Conservation (phyloP, 495 filamentous ascomycete species). For the Tuber microsphaerosporum region DNA sequence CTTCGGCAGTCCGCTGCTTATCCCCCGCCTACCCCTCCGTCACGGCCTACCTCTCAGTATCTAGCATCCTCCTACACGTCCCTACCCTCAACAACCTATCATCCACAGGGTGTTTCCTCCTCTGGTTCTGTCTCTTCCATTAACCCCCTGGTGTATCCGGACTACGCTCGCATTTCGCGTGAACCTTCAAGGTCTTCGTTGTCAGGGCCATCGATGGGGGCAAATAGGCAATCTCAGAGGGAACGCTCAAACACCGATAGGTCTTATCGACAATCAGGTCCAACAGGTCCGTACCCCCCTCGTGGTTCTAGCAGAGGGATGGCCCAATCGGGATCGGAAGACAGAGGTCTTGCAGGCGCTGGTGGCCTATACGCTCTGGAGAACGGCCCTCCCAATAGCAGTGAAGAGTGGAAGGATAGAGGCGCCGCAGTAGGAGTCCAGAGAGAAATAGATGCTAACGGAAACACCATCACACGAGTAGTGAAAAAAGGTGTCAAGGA, state of each 20-base stretch:
- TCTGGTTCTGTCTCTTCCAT: constrained; percentile 43
- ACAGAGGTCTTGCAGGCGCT: constrained; percentile 14
- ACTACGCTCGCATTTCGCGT: constrained; percentile 40
- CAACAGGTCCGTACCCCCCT: constrained; percentile 53
- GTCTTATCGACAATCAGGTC: constrained; percentile 40
- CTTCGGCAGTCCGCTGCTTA: constrained; percentile 30
- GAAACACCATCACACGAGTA: constrained; percentile 68
- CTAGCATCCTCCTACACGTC: constrained; percentile 23
- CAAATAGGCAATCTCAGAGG: constrained; percentile 31
- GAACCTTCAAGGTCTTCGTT: constrained; percentile 39
- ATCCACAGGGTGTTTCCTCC: constrained; percentile 30
- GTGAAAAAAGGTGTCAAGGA: constrained; percentile 97
- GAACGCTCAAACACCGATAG: constrained; percentile 41
- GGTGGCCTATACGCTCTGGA: constrained; percentile 23
- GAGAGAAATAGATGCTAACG: constrained; percentile 75
- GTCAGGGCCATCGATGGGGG: constrained; percentile 26
- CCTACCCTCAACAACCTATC: constrained; percentile 14
- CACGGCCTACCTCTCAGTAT: constrained; percentile 36
- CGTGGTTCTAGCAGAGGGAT: constrained; percentile 62
- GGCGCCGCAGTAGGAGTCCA: constrained; percentile 74
- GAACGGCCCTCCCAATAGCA: constrained; percentile 60
- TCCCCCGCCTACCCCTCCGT: constrained; percentile 37
- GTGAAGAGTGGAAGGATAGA: constrained; percentile 91
- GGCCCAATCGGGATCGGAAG: constrained; percentile 44
- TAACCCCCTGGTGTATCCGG: constrained; percentile 36